These are phyloP conservation scores for Chrysophaeum taylorii DNA, from an alignment of 352 stramenopile genomes.

Conservation along the genomic window DNA sequence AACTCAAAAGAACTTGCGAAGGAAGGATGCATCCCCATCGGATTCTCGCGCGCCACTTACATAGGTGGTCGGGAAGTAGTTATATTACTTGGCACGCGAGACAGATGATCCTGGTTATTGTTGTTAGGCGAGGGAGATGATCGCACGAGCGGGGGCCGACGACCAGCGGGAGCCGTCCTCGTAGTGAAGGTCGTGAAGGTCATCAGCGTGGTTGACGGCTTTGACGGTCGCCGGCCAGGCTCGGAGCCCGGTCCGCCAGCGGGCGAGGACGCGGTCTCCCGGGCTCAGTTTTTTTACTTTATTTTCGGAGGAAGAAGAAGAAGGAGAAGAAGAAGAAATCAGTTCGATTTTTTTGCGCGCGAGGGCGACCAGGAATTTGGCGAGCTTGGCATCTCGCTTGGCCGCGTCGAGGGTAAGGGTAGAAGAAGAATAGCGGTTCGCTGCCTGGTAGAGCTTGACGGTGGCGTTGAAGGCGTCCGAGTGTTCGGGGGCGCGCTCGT, in stretches of 20 bases:
- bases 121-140: too few relatives aligned
- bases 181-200: background rate
- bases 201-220: background rate
- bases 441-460: constrained; percentile 34
- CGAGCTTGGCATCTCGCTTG: background rate
- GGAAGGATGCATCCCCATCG: too few relatives aligned
- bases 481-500: constrained; percentile 40
- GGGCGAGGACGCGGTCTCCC: background rate
- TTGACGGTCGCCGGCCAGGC: background rate
- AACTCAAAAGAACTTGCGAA: too few relatives aligned
- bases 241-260: background rate
- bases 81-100: too few relatives aligned
- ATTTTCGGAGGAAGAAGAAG: too few relatives aligned
- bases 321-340: too few relatives aligned
- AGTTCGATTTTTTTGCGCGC: background rate
- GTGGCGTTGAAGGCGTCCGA: constrained; percentile 39
- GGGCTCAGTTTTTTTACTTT: background rate
- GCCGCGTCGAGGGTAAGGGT: background rate
- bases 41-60: too few relatives aligned
- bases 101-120: too few relatives aligned
- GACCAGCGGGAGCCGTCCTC: background rate
- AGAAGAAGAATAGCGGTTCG: constrained; percentile 1
- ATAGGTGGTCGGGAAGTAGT: too few relatives aligned
- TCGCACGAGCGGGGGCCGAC: background rate
- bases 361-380: background rate